Evolutionary conservation across 495 filamentous ascomycete species (phyloP).

Genomic region (Trichoderma erinaceum): DNA sequence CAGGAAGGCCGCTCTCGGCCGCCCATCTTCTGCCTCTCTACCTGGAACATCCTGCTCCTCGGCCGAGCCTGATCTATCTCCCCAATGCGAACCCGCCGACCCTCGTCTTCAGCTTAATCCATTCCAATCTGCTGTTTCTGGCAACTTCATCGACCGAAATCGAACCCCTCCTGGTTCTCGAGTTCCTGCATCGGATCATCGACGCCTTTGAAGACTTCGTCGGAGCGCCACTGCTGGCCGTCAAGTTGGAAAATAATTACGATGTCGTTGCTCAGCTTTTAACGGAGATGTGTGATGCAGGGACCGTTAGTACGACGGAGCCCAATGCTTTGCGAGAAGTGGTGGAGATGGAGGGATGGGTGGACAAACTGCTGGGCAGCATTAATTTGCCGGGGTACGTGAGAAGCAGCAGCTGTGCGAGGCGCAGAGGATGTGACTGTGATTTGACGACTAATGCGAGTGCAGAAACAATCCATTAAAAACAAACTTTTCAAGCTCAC

Average conservation of each 20-base stretch:
- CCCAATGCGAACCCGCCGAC: constrained; percentile 78
- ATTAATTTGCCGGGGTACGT: constrained; percentile 71
- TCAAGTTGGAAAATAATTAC: constrained; percentile 81
- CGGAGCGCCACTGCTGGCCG: constrained; percentile 76
- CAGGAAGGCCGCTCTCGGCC: constrained; percentile 72
- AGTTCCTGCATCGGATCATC: constrained; percentile 88
- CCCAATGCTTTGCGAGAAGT: constrained; percentile 87
- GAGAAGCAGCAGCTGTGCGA: background rate
- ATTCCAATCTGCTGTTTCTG: constrained; percentile 84
- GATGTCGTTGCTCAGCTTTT: constrained; percentile 92
- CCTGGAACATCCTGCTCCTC: constrained; percentile 72
- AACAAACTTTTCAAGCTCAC: constrained; percentile 21
- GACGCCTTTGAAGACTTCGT: constrained; percentile 95
- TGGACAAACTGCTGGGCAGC: constrained; percentile 85
- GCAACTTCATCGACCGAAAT: constrained; percentile 75
- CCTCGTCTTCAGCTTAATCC: constrained; percentile 76
- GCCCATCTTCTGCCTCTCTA: constrained; percentile 75
- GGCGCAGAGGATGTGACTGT: background rate
- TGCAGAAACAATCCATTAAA: constrained; percentile 17
- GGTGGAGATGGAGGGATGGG: constrained; percentile 81
- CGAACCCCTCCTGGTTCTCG: constrained; percentile 89
- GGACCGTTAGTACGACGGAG: constrained; percentile 83
- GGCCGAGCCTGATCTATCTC: constrained; percentile 80
- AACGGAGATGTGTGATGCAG: constrained; percentile 94
- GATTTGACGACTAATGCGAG: background rate